Evolutionary conservation across 768 basidiomycete genomes (phyloP), one percentile per base, ranked within the genome.

Genomic region (Pisolithus albus): DNA sequence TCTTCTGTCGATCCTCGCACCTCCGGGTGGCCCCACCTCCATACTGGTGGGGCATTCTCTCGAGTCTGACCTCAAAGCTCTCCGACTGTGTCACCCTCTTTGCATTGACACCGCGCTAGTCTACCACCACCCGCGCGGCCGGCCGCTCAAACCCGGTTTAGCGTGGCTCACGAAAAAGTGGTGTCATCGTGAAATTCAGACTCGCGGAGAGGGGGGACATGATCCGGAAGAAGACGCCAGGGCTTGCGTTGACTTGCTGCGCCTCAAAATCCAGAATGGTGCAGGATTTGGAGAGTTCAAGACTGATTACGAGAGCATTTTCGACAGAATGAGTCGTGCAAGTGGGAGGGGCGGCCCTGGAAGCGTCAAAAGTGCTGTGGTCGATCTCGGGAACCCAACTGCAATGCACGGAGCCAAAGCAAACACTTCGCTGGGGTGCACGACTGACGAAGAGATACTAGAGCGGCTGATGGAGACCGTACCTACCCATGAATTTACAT

Each of bases 131-230:
- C 92, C 95, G 0, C 84, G 92, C 18, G 93, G 95, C 1, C 81
- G 91, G 38, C 93, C 95, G 0, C 81, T 92, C 55, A 98, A 97
- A 70, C 92, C 95, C 0, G 92, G 90, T 1, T 78, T 99, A 7
- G 93, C 93, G n/a, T 97, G 92, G 92, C 80, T 99, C 42, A 90
- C 91, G 42, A 88, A 89, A 63, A 92, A 91, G 63, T 97, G 92
- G 92, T 85, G 91, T 51, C 80, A 80, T 10, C 79, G 87, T 47
- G 89, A 93, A 59, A 98, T 99, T 40, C 95, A 98, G 67, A 81
- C 77, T 0, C 72, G 80, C 0, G 91, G 90, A 0, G 86, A 87
- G 46, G 87, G 86, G 2, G 92, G 92, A 3, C 95, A 98, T 65
- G 88, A 96, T 56, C 91, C 93, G 2, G 90, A 93, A 59, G 95